A percentile compares a stretch with the other conserved stretches of the same genome.
Conservation (phyloP, 1,139 yeast species). For the Blastobotrys indianensis region DNA sequence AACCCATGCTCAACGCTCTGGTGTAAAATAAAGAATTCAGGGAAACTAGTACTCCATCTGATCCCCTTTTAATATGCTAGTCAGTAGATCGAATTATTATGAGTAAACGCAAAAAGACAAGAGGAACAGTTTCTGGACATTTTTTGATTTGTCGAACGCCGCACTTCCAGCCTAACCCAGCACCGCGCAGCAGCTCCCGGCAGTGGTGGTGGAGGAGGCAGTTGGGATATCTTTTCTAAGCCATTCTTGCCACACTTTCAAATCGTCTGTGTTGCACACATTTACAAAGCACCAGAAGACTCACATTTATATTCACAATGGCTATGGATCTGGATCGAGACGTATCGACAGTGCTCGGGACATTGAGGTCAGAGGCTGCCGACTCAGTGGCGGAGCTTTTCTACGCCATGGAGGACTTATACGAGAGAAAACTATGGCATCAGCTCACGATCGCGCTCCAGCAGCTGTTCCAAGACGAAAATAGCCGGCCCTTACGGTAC, state of each 20-base stretch:
- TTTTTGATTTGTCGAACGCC: not conserved
- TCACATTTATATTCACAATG: conserved; percentile 12
- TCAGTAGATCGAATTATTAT: too few relatives aligned
- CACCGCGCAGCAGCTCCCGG: too few relatives aligned
- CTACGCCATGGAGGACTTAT: conserved; percentile 74
- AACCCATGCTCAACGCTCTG: not conserved
- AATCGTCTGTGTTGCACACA: not conserved
- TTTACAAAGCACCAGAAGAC: not conserved
- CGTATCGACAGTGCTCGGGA: conserved; percentile 57
- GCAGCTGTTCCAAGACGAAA: conserved; percentile 51
- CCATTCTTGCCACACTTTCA: too few relatives aligned
- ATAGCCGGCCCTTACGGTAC: conserved; percentile 50
- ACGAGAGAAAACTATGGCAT: conserved; percentile 76
- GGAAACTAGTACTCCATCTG: too few relatives aligned
- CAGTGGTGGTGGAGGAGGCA: not conserved
- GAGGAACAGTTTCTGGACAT: too few relatives aligned
- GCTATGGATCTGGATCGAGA: conserved; percentile 35
- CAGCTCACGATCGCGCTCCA: conserved; percentile 70
- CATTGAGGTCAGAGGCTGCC: conserved; percentile 64
- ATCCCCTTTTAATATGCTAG: too few relatives aligned
- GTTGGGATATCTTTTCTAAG: not conserved
- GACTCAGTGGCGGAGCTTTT: conserved; percentile 58
- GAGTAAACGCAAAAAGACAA: too few relatives aligned
- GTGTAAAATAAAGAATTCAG: too few relatives aligned
- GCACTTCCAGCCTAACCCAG: not conserved